Conservation (phyloP, 2,329 filamentous ascomycete species). For the Colletotrichum noveboracense region DNA sequence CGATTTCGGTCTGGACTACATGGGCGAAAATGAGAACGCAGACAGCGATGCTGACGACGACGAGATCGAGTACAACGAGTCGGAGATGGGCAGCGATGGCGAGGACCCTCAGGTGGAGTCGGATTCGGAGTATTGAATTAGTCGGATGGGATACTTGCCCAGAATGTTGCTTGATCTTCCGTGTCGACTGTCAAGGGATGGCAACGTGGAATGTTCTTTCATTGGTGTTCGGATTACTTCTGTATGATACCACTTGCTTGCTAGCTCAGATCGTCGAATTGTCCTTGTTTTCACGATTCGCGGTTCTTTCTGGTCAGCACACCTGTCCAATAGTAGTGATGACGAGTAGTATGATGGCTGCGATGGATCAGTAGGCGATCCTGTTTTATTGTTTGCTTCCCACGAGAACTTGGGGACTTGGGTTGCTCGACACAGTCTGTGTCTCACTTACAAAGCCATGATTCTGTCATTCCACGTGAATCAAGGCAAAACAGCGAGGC, state of each 20-base stretch:
- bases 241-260: neutral
- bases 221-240: neutral
- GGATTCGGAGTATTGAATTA: neutral
- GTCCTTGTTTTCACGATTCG: neutral
- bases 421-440: rapidly evolving
- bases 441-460: neutral
- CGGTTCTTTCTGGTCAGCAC: neutral
- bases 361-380: neutral
- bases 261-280: neutral
- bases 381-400: neutral
- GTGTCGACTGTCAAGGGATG: neutral
- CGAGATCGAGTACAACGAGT: constrained; percentile 20
- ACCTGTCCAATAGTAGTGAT: neutral
- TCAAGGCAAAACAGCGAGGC: too few relatives aligned
- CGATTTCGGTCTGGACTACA: constrained; percentile 11
- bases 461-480: neutral
- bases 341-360: neutral
- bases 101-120: neutral
- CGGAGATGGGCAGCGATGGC: constrained; percentile 1
- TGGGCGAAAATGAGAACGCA: constrained; percentile 9
- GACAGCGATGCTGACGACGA: constrained; percentile 16
- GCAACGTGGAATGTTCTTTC: neutral
- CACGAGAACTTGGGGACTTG: neutral
- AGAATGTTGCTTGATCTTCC: neutral
- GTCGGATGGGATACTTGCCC: neutral